Evolutionary conservation across 305 asterid genomes (phyloP).

Genomic region (Fraxinus dipetala): DNA sequence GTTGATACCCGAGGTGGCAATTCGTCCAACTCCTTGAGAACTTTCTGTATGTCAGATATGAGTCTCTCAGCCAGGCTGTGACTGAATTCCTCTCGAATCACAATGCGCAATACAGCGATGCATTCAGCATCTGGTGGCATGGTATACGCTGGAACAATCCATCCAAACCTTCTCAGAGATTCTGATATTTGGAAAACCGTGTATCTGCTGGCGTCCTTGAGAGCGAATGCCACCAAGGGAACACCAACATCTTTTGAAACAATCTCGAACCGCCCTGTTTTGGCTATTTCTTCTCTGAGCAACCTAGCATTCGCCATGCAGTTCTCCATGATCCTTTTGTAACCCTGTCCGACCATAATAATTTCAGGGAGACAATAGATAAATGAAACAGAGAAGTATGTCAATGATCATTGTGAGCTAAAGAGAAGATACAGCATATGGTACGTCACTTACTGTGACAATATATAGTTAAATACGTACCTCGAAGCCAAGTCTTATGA

Average conservation of each 20-base stretch:
- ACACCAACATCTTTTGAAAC: slow-evolving; percentile 32
- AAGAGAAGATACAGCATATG: not conserved
- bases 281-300: slow-evolving; percentile 28
- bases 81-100: slow-evolving; percentile 30
- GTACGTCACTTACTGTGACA: not conserved
- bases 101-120: slow-evolving; percentile 17
- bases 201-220: slow-evolving; percentile 24
- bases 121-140: slow-evolving; percentile 28
- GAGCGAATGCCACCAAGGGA: slow-evolving; percentile 34
- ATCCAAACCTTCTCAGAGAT: slow-evolving; percentile 27
- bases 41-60: slow-evolving; percentile 24
- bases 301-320: slow-evolving; percentile 27
- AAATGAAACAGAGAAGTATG: not conserved
- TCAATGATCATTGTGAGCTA: not conserved
- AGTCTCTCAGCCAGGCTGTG: slow-evolving; percentile 33
- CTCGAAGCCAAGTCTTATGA: slow-evolving; percentile 69
- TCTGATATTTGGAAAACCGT: slow-evolving; percentile 33
- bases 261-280: slow-evolving; percentile 23
- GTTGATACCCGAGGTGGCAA: slow-evolving; percentile 11
- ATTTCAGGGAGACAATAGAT: not conserved
- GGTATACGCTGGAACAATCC: slow-evolving; percentile 26
- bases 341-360: slow-evolving; percentile 25
- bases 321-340: slow-evolving; percentile 33
- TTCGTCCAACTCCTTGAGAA: slow-evolving; percentile 28
- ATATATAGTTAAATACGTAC: slow-evolving; percentile 20